Evolutionary conservation across 257 asterid species (phyloP).

Genomic region (Osmanthus fragrans): DNA sequence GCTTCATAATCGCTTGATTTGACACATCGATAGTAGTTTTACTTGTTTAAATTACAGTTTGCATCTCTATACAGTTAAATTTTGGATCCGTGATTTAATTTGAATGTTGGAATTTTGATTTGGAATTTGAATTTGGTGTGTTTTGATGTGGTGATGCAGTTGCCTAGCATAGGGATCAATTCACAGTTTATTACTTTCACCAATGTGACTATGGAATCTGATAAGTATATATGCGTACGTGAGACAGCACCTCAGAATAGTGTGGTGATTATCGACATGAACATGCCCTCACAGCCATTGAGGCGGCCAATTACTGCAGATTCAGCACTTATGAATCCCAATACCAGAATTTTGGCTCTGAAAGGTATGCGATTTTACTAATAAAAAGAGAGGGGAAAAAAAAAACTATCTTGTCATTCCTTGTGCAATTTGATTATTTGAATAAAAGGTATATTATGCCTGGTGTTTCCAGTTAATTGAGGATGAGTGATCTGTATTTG

Average conservation of each 20-base stretch:
- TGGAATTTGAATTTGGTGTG: conserved; percentile 15
- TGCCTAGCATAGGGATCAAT: conserved; percentile 64
- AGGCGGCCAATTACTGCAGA: conserved; percentile 71
- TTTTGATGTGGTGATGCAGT: conserved; percentile 44
- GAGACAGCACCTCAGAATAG: conserved; percentile 69
- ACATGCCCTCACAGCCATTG: conserved; percentile 67
- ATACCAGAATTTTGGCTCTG: conserved; percentile 59
- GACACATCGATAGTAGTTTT: conserved; percentile 18
- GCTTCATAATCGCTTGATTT: conserved; percentile 20
- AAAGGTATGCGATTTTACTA: conserved; percentile 53
- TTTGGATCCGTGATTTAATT: conserved; percentile 29
- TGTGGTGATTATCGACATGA: conserved; percentile 69
- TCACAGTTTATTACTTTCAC: conserved; percentile 66
- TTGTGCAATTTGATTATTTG: neutral
- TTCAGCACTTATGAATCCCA: conserved; percentile 71
- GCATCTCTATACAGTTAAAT: conserved; percentile 6
- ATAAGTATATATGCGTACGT: conserved; percentile 63
- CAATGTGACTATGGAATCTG: conserved; percentile 73
- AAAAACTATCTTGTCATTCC: neutral
- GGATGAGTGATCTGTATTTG: conserved; percentile 1
- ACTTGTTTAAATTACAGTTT: neutral
- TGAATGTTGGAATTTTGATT: conserved; percentile 7
- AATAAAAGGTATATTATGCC: neutral
- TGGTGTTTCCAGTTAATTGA: conserved; percentile 15
- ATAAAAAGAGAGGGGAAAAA: neutral